A percentile compares a stretch with the other conserved stretches of the same genome.
Evolutionary conservation across 768 basidiomycete species (phyloP).

Genomic region (Pleurotus citrinopileatus): DNA sequence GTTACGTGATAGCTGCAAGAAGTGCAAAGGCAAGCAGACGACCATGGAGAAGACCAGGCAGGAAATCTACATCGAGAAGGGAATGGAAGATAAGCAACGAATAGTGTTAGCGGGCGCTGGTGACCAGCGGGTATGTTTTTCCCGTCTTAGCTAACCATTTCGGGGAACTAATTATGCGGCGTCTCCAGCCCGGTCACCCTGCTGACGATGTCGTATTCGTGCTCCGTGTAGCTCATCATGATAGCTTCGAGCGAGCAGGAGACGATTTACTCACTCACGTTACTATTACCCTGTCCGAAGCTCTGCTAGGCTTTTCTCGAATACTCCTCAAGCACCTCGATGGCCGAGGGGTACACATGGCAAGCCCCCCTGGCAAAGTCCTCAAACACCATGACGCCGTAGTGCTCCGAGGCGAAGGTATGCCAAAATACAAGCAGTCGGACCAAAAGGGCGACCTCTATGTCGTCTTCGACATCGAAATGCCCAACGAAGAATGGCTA

Average conservation of each 20-base stretch:
- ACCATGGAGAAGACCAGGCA: conserved; percentile 87
- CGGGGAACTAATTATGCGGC: conserved; percentile 12
- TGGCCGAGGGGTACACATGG: conserved; percentile 82
- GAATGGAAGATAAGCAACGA: conserved; percentile 79
- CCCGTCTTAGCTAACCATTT: background rate
- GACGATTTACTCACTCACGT: conserved; percentile 78
- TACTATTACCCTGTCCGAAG: conserved; percentile 89
- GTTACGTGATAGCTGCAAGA: conserved; percentile 71
- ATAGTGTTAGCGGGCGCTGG: conserved; percentile 92
- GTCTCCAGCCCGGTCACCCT: conserved; percentile 73
- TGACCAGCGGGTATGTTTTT: conserved; percentile 70
- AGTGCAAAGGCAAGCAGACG: conserved; percentile 86
- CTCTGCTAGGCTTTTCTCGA: conserved; percentile 91
- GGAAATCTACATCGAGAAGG: conserved; percentile 83
- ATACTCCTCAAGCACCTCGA: conserved; percentile 91
- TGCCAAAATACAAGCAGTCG: conserved; percentile 72
- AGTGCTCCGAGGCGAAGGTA: conserved; percentile 80
- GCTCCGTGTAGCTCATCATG: conserved; percentile 64
- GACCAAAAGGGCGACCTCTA: conserved; percentile 79
- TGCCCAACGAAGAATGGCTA: conserved; percentile 83
- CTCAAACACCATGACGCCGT: conserved; percentile 75
- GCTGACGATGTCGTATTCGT: conserved; percentile 91
- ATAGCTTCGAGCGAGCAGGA: conserved; percentile 80
- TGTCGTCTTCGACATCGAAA: conserved; percentile 81
- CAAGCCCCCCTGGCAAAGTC: conserved; percentile 72